Evolutionary conservation across 176 grass and related monocot species (phyloP).

Genomic region (Elymus sibiricus): DNA sequence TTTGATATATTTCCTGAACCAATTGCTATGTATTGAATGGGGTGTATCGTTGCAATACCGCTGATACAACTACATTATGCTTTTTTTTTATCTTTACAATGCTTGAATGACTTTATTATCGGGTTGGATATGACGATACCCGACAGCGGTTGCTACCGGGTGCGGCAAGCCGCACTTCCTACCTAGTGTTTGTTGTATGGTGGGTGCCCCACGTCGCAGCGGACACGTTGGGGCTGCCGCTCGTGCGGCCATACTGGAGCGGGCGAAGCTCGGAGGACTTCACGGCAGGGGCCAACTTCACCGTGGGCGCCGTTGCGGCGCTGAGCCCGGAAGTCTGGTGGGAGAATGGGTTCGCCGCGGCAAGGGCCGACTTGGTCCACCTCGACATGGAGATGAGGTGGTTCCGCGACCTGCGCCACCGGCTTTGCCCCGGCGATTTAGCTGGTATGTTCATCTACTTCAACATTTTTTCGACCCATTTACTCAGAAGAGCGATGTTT

Average conservation of each 20-base stretch:
- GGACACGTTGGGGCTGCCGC: constrained; percentile 39
- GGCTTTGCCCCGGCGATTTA: constrained; percentile 30
- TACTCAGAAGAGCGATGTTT: too few species aligned
- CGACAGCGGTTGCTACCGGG: too few species aligned
- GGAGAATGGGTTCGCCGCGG: constrained; percentile 31
- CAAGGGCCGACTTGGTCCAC: constrained; percentile 30
- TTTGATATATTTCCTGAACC: too few species aligned
- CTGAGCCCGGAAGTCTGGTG: constrained; percentile 51
- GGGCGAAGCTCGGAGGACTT: constrained; percentile 36
- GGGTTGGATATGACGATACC: too few species aligned
- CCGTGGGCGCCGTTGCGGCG: constrained; percentile 64
- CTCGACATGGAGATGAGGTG: constrained; percentile 63
- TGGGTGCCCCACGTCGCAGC: constrained; percentile 8
- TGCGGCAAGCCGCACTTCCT: too few species aligned
- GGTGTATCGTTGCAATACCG: too few species aligned
- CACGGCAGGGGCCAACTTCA: constrained; percentile 65
- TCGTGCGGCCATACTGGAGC: constrained; percentile 51
- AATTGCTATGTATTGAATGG: too few species aligned
- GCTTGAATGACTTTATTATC: too few species aligned
- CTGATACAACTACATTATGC: too few species aligned
- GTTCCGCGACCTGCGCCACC: constrained; percentile 48
- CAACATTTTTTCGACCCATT: too few species aligned
- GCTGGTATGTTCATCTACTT: constrained; percentile 7
- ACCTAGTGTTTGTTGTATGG: background rate
- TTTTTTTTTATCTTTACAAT: too few species aligned